These are phyloP conservation scores for Botrytis paeoniae DNA, from an alignment of 2,329 filamentous ascomycete species.

Conservation along the genomic window DNA sequence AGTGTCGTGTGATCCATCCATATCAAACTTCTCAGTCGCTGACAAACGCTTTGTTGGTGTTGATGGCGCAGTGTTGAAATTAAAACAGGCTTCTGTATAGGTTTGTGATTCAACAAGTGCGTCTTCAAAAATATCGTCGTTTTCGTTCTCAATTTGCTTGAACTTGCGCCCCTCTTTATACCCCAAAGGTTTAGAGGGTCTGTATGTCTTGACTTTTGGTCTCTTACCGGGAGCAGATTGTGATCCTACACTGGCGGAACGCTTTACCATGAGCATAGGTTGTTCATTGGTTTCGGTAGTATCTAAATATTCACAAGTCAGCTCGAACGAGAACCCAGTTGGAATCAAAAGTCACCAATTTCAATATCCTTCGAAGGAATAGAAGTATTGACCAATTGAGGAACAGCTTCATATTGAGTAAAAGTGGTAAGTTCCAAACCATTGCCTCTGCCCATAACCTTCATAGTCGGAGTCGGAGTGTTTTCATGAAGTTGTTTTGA, in stretches of 20 bases:
- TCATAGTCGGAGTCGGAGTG: not conserved
- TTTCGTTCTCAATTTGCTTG: not conserved
- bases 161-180: not conserved
- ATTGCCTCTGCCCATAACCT: not conserved
- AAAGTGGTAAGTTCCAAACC: constrained; percentile 5
- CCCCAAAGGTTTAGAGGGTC: not conserved
- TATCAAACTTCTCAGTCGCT: not conserved
- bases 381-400: constrained; percentile 7
- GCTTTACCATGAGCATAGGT: not conserved
- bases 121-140: not conserved
- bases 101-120: not conserved
- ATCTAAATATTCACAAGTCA: not conserved
- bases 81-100: not conserved
- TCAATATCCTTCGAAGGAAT: not conserved
- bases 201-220: constrained; percentile 5
- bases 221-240: not conserved
- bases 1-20: constrained; percentile 14
- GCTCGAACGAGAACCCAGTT: not conserved
- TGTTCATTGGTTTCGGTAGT: not conserved
- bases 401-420: not conserved
- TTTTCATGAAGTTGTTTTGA: not conserved
- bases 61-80: constrained; percentile 13
- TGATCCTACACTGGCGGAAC: not conserved
- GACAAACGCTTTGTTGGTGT: constrained; percentile 3
- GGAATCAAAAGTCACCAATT: not conserved